These are phyloP conservation scores for Chaetomium cochliodes DNA, from an alignment of 495 filamentous ascomycete genomes.

Conservation along the genomic window DNA sequence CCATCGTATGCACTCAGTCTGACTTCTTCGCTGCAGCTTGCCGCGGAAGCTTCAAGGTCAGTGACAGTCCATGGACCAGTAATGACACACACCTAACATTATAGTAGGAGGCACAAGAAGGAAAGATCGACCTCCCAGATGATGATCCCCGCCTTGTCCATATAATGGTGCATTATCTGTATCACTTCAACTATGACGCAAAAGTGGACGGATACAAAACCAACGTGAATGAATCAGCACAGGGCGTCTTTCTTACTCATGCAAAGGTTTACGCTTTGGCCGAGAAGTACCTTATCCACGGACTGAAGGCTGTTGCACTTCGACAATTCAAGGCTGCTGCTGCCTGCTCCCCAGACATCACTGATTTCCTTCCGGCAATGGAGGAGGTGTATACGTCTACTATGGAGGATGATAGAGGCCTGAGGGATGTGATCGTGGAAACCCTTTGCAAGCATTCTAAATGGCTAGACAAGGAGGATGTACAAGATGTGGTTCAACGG, in stretches of 20 bases:
- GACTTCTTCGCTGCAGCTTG: slow-evolving; percentile 11
- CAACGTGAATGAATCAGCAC: neutral
- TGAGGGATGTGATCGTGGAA: slow-evolving; percentile 8
- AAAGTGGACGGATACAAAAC: neutral
- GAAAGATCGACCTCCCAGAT: slow-evolving; percentile 8
- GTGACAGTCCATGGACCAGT: slow-evolving; percentile 1
- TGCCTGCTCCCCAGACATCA: neutral
- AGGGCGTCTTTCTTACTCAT: slow-evolving; percentile 1
- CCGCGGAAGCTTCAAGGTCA: slow-evolving; percentile 10
- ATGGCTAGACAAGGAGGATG: slow-evolving; percentile 9
- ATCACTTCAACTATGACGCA: slow-evolving; percentile 10
- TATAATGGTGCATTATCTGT: slow-evolving; percentile 12
- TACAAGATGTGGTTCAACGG: slow-evolving; percentile 1
- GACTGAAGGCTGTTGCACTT: slow-evolving; percentile 9
- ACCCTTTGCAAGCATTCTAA: neutral
- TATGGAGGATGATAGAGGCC: slow-evolving; percentile 8
- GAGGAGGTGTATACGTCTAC: slow-evolving; percentile 10
- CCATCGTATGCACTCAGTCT: slow-evolving; percentile 12
- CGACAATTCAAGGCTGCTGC: slow-evolving; percentile 1
- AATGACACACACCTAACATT: slow-evolving; percentile 5
- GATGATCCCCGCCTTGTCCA: slow-evolving; percentile 8
- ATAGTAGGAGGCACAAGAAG: slow-evolving; percentile 5
- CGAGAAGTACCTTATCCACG: slow-evolving; percentile 5
- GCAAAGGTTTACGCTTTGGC: slow-evolving; percentile 2
- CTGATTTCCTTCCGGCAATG: slow-evolving; percentile 5